Evolutionary conservation across 495 filamentous ascomycete species (phyloP), one percentile per base, ranked within the genome.

Genomic region (Gamarada debralockiae): DNA sequence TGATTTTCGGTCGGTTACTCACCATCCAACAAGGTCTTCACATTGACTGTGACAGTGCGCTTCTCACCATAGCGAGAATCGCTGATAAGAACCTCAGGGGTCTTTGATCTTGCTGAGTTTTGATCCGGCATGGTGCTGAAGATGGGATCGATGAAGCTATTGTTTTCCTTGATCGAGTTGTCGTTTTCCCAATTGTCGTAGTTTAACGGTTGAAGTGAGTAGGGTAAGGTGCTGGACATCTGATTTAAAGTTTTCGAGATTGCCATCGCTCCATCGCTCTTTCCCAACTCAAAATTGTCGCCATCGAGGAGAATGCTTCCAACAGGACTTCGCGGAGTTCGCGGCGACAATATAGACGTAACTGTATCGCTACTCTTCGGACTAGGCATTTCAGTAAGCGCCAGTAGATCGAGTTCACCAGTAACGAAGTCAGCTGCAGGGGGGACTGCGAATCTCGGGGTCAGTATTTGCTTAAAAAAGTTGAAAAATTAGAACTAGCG

Each of bases 381-480:
- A 18, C 37, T 50, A 45, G 48, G 9, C 9, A 33, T 53, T 22
- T 64, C 63, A 5, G 62, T 58, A 15, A 76, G 66, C 8, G 56
- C 53, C 9, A 50, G 58, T 4, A 63, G 51, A 31, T 75, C 74
- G 7, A 79, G 46, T 49, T 76, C 79, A 41, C 69, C 75, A 22
- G 70, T 79, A 18, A 77, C 73, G 62, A 68, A 78, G 37, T 75
- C 79, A 4, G 75, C 73, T 7, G 69, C 62, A 0, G 75, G 68
- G 2, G 80, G 73, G 29, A 86, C n/a, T n/a, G n/a, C n/a, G n/a
- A n/a, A n/a, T n/a, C n/a, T n/a, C n/a, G n/a, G n/a, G n/a, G n/a
- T n/a, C n/a, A n/a, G n/a, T n/a, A n/a, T n/a, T n/a, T n/a, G n/a
- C n/a, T n/a, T n/a, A n/a, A n/a, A n/a, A n/a, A n/a, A n/a, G n/a